Percentiles rank a stretch among this genome's conserved stretches.
Conservation (phyloP, 768 basidiomycete genomes). For the Tricholoma matsutake region DNA sequence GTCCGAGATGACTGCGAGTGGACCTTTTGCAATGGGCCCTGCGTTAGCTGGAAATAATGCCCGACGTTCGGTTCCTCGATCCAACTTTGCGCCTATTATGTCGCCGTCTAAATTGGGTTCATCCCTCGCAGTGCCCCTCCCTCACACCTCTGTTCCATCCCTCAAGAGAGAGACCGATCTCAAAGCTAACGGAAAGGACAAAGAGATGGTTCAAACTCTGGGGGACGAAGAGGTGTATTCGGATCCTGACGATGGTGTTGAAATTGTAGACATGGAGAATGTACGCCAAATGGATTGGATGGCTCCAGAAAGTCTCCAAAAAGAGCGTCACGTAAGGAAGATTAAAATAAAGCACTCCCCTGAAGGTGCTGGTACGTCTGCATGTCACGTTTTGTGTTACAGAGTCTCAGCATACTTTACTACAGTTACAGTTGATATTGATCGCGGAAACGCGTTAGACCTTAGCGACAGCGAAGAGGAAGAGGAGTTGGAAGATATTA, state of each 20-base stretch:
- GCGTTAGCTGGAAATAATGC: constrained; percentile 58
- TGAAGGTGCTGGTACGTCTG: constrained; percentile 24
- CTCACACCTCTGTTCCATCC: constrained; percentile 47
- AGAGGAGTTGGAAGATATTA: constrained; percentile 74
- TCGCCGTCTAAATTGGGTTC: constrained; percentile 39
- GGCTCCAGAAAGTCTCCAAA: constrained; percentile 74
- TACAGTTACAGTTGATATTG: constrained; percentile 31
- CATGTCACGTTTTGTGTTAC: not conserved
- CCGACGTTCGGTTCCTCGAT: constrained; percentile 49
- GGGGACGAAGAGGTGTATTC: constrained; percentile 74
- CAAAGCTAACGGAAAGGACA: constrained; percentile 22
- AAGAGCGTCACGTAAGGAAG: constrained; percentile 38
- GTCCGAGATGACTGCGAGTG: constrained; percentile 79
- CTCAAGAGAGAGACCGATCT: constrained; percentile 40
- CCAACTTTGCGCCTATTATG: constrained; percentile 50
- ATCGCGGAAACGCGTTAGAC: constrained; percentile 59
- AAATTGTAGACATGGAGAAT: constrained; percentile 81
- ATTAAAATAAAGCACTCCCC: constrained; percentile 45
- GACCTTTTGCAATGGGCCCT: constrained; percentile 86
- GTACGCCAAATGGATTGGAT: constrained; percentile 82
- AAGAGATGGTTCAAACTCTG: constrained; percentile 27
- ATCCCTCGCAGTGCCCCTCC: constrained; percentile 46
- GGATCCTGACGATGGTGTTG: constrained; percentile 84
- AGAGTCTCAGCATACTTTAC: not conserved
- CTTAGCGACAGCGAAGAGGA: constrained; percentile 77